These are phyloP conservation scores for Crucibulum cyathiforme DNA, from an alignment of 1,284 basidiomycete species.

Conservation along the genomic window DNA sequence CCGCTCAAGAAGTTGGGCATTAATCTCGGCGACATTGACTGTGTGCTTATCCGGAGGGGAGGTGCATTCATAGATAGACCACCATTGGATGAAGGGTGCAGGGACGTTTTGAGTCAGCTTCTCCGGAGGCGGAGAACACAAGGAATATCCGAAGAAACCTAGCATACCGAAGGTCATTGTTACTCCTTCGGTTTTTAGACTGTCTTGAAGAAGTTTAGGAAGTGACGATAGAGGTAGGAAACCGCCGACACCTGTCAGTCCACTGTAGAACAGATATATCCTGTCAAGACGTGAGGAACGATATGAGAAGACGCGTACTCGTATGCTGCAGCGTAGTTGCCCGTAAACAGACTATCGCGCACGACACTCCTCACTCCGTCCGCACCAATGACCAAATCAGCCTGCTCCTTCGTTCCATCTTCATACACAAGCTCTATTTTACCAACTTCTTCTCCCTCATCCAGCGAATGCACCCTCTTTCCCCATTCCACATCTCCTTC, in stretches of 20 bases:
- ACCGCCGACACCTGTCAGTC: conserved; percentile 41
- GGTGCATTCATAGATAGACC: conserved; percentile 44
- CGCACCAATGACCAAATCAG: conserved; percentile 46
- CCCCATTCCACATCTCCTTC: conserved; percentile 36
- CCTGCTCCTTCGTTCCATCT: conserved; percentile 37
- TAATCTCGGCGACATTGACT: conserved; percentile 26
- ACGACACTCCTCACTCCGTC: conserved; percentile 45
- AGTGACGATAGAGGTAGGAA: conserved; percentile 39
- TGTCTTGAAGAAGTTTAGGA: conserved; percentile 27
- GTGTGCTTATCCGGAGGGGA: conserved; percentile 28
- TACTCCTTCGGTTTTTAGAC: conserved; percentile 32
- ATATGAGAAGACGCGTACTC: conserved; percentile 30
- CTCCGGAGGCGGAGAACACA: conserved; percentile 18
- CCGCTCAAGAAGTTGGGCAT: conserved; percentile 35
- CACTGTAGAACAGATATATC: conserved; percentile 21
- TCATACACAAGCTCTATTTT: conserved; percentile 32
- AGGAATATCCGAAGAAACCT: conserved; percentile 44
- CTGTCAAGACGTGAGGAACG: not conserved
- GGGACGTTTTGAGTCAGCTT: conserved; percentile 6
- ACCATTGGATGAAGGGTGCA: conserved; percentile 39
- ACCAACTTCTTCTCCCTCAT: conserved; percentile 38
- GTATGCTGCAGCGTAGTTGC: conserved; percentile 35
- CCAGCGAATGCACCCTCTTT: conserved; percentile 27
- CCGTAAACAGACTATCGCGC: conserved; percentile 35
- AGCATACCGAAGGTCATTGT: conserved; percentile 44